Conservation (phyloP, 2,329 filamentous ascomycete genomes). For the Fusarium sp. region DNA sequence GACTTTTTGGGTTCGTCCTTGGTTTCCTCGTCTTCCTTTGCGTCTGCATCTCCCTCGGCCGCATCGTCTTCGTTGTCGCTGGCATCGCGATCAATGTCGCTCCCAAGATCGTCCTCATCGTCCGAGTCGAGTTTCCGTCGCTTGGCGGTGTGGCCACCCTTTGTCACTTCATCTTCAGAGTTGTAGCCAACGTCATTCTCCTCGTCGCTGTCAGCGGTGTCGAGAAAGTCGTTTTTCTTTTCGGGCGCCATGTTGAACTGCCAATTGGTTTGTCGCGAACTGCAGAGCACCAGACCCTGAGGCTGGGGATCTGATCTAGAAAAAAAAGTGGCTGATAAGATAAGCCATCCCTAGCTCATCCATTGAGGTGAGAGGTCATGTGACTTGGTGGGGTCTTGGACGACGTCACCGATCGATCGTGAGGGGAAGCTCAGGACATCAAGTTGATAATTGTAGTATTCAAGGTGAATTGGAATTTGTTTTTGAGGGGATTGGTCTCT, state of each 20-base stretch:
- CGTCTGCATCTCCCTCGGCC: constrained; percentile 44
- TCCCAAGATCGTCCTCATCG: constrained; percentile 51
- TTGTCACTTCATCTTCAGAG: constrained; percentile 77
- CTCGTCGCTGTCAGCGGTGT: constrained; percentile 69
- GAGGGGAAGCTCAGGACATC: neutral
- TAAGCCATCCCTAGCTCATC: constrained; percentile 23
- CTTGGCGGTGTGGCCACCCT: constrained; percentile 73
- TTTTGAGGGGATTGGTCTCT: neutral
- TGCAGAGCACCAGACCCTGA: constrained; percentile 5
- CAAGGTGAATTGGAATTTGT: neutral
- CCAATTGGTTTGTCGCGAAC: constrained; percentile 14
- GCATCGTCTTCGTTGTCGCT: constrained; percentile 53
- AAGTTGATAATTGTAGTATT: neutral
- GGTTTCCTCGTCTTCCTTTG: constrained; percentile 33
- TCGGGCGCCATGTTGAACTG: constrained; percentile 69
- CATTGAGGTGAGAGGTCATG: constrained; percentile 24
- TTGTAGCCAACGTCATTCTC: constrained; percentile 71
- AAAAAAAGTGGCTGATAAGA: constrained; percentile 46
- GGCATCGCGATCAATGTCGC: constrained; percentile 52
- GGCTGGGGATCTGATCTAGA: constrained; percentile 22
- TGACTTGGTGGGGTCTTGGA: constrained; percentile 31
- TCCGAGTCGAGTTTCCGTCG: constrained; percentile 68
- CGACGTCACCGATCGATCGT: constrained; percentile 33
- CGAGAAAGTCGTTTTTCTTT: constrained; percentile 80
- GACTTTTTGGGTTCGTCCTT: constrained; percentile 36